Conservation (phyloP, 495 filamentous ascomycete species). For the Penicillium angulare region DNA sequence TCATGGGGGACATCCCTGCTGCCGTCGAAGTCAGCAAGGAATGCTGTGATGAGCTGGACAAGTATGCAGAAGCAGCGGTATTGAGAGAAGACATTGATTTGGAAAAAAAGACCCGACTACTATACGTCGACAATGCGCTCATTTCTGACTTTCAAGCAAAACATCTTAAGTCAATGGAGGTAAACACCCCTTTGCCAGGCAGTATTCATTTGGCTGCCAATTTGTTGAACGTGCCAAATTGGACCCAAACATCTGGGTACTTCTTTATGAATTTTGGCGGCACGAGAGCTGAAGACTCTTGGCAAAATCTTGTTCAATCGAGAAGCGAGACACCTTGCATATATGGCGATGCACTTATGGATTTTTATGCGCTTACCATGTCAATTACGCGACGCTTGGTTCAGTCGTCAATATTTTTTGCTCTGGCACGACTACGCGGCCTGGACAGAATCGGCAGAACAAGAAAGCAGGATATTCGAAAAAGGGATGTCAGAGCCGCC, state of each 20-base stretch:
- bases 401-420: conserved; percentile 63
- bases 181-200: conserved; percentile 22
- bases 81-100: conserved; percentile 57
- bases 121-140: conserved; percentile 56
- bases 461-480: conserved; percentile 41
- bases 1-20: conserved; percentile 56
- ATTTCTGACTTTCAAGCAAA: conserved; percentile 39
- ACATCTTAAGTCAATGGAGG: not conserved
- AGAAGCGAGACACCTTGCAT: conserved; percentile 60
- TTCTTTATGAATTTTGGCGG: conserved; percentile 77
- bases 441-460: conserved; percentile 35
- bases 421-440: conserved; percentile 54
- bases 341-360: conserved; percentile 63
- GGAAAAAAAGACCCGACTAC: conserved; percentile 48
- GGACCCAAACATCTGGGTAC: conserved; percentile 61
- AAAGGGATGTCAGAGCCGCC: conserved; percentile 65
- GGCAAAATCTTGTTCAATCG: conserved; percentile 48
- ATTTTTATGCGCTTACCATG: conserved; percentile 68
- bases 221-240: conserved; percentile 57
- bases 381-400: conserved; percentile 68
- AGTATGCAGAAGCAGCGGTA: conserved; percentile 60
- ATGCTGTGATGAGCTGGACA: conserved; percentile 64
- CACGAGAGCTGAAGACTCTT: conserved; percentile 58
- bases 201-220: conserved; percentile 48
- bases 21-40: conserved; percentile 70